Conservation (phyloP, 257 asterid genomes). For the Ilex aquifolium region DNA sequence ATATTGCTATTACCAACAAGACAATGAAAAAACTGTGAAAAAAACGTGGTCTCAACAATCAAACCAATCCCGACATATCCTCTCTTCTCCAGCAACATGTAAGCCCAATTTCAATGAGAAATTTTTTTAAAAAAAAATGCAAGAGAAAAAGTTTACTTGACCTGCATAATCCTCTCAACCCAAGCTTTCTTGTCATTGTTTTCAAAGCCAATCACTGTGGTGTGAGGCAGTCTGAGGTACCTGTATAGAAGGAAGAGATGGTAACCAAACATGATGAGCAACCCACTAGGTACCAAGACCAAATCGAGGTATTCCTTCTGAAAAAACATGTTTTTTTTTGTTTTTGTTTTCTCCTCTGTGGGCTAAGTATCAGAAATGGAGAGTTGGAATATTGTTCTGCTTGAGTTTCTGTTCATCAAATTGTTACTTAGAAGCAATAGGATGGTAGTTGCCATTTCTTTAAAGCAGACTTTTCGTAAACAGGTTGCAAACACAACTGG, state of each 20-base stretch:
- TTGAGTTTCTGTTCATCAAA: too few relatives aligned
- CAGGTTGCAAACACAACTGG: constrained; percentile 10
- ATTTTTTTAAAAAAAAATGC: too few relatives aligned
- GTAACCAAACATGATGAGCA: constrained; percentile 44
- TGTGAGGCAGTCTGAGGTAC: constrained; percentile 59
- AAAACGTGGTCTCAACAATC: neutral
- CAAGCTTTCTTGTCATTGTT: constrained; percentile 54
- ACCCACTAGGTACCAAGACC: constrained; percentile 49
- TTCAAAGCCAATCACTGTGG: constrained; percentile 64
- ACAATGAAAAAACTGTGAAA: too few relatives aligned
- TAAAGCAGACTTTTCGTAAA: constrained; percentile 4
- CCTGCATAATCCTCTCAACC: constrained; percentile 65
- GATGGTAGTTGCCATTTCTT: neutral
- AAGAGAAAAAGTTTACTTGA: neutral
- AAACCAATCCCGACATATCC: too few relatives aligned
- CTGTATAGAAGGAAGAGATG: constrained; percentile 55
- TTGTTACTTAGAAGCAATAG: too few relatives aligned
- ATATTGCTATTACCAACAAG: too few relatives aligned
- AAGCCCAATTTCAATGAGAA: too few relatives aligned
- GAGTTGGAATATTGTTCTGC: too few relatives aligned
- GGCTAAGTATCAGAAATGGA: too few relatives aligned
- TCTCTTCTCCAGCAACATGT: too few relatives aligned
- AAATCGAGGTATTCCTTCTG: constrained; percentile 50
- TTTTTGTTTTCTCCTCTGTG: neutral
- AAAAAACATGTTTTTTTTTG: constrained; percentile 14